Base-by-base conservation (phyloP, 1,284 basidiomycete species). In the Leccinum huronense region DNA sequence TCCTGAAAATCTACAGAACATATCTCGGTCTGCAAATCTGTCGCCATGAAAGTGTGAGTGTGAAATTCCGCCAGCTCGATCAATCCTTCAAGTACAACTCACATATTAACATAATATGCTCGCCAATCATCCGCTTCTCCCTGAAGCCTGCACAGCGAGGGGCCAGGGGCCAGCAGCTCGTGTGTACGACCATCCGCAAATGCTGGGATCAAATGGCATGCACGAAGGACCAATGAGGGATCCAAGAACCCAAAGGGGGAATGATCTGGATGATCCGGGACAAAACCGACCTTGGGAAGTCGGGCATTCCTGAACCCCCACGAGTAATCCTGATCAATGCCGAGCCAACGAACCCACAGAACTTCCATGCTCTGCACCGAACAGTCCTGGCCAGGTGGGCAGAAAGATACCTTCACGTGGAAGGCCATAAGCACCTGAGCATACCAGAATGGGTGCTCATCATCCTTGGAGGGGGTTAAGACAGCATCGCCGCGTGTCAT, bases 71-170 rank as follows among this genome's bases (percentile, higher is more conserved):
- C 7, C 14, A 45, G 42, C 42, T 55, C 59, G 57, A 65, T 16
- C 23, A 27, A 10, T 65, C 33, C 7, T 45, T 65, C 57, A 5
- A 63, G 16, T 3, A 60, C 57, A 10, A 68, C 23, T 23, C 33
- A 66, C 65, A 66, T 66, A 8, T 66, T 66, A 2, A 66, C 53
- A 27, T 66, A 66, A 31, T 34, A 65, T 4, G 51, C 51, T 1
- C 19, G 30, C 57, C 53, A 66, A 10, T 66, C 59, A 9, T 66
- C 57, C 0, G 1, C 16, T 13, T 65, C 63, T 5, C 40, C 34
- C 3, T 16, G 23, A 1, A 33, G 40, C 3, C 59, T 55, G 1
- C 53, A 57, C 14, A 66, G 16, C 8, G 64, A 65, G 1, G 19
- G 4, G 4, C 59, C 57, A 8, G 23, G 19, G 5, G 51, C 23